Conservation (phyloP, 2,329 filamentous ascomycete species). For the Curvularia verruculosa region DNA sequence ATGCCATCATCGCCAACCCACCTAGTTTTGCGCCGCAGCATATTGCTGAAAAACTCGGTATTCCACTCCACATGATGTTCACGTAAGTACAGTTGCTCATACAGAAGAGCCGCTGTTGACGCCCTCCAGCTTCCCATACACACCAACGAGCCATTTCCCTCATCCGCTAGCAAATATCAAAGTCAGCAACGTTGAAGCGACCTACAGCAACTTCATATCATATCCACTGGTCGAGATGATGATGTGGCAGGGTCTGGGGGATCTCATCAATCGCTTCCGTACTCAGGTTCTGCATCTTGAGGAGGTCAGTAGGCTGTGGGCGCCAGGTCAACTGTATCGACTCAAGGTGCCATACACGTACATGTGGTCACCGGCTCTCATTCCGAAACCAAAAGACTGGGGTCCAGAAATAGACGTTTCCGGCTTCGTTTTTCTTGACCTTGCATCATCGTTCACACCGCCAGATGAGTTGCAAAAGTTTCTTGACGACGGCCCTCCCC, state of each 20-base stretch:
- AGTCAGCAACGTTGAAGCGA: slow-evolving; percentile 71
- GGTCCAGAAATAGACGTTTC: slow-evolving; percentile 73
- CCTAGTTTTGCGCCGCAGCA: slow-evolving; percentile 80
- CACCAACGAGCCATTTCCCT: slow-evolving; percentile 75
- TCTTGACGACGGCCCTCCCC: slow-evolving; percentile 54
- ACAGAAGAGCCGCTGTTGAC: slow-evolving; percentile 10
- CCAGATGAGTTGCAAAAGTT: slow-evolving; percentile 58
- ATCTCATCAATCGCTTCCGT: slow-evolving; percentile 77
- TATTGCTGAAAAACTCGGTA: slow-evolving; percentile 74
- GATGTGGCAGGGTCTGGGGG: slow-evolving; percentile 68
- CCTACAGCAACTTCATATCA: slow-evolving; percentile 79
- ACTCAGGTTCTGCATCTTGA: slow-evolving; percentile 72
- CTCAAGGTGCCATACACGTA: slow-evolving; percentile 79
- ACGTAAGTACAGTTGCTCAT: slow-evolving; percentile 61
- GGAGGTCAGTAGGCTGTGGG: slow-evolving; percentile 77
- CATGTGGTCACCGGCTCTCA: slow-evolving; percentile 66
- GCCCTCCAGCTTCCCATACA: slow-evolving; percentile 68
- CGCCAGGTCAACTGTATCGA: slow-evolving; percentile 73
- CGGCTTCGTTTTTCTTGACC: slow-evolving; percentile 78
- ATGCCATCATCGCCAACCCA: slow-evolving; percentile 80
- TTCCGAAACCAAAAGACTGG: slow-evolving; percentile 73
- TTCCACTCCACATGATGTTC: slow-evolving; percentile 86
- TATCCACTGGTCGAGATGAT: slow-evolving; percentile 84
- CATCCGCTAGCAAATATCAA: slow-evolving; percentile 80
- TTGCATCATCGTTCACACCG: slow-evolving; percentile 66